Evolutionary conservation across 2,329 filamentous ascomycete species (phyloP), one percentile per base, ranked within the genome.

Genomic region (Stagonosporopsis cucurbitacearum): DNA sequence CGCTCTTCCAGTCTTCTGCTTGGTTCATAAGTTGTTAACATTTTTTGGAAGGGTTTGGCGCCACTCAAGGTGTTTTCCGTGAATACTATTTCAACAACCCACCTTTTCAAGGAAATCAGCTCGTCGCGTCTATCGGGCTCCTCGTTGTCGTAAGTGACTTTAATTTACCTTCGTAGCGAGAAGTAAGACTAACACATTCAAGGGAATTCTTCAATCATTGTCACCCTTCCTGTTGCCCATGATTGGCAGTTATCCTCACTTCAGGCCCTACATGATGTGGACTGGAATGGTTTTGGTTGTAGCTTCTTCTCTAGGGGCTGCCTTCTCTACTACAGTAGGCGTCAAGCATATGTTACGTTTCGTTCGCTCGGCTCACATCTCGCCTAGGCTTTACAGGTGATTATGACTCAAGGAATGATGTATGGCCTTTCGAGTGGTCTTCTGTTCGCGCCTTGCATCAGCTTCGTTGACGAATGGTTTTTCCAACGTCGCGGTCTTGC

Each of bases 401-500:
- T 47, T 6, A 47, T 47, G 44, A 47, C 44, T 28, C 44, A 47
- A 12, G 44, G 44, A 4, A 17, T 47, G n/a, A 28, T 47, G 33
- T 37, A 47, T 26, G 44, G 44, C 4, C 26, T 47, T 23, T 47
- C 44, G 20, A 47, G 44, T 12, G 44, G 44, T 7, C 44, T 47
- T 20, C 22, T 47, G 2, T 47, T 47, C 23, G 44, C 44, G 2
- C 44, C 33, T 28, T 47, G 44, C 11, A 47, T 47, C 2, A 47
- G 44, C 23, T 47, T 47, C 5, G 44, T 47, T 33, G 44, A 47
- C 23, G 44, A 47, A 37, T 47, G 44, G 44, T 47, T 47, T 9
- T 7, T 37, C 33, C 20, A 33, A 11, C 44, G 44, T 20, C 44
- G 22, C n/a, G 44, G 44, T 12, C 44, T 47, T 2, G 44, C 44